Evolutionary conservation across 208 protist genomes (phyloP), one percentile per base, ranked within the genome.

Genomic region (Crithidia fasciculata): DNA sequence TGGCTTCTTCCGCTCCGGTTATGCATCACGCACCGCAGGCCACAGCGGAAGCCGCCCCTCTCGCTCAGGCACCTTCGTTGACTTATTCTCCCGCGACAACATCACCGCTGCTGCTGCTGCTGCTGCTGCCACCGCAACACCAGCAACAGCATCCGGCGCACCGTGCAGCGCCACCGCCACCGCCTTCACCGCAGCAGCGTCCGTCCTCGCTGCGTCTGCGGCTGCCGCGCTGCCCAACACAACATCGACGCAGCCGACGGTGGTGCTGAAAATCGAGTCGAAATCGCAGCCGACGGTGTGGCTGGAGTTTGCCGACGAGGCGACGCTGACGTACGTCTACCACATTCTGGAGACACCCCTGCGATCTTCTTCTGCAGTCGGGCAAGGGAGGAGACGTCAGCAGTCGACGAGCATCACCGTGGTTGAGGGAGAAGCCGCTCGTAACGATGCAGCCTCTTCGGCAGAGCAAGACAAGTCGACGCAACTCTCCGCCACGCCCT

Each of bases 241-340:
- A 44, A 9, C 66, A 3, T 39, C 68, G 5, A 41, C 58, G 5
- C 55, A 65, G 37, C 55, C 66, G 0, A 59, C 62, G 47, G 19
- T 78, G 47, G 66, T 82, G 53, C 49, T 82, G 13, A 72, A 64
- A 39, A 13, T 82, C 6, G 62, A 82, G 50, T 71, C 78, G 5
- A 50, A 40, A n/a, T 15, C 55, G 8, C 47, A 79, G 71, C 78
- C 60, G 41, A 82, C 78, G 54, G 64, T 82, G 19, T 82, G 78
- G 78, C 28, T 82, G 0, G 78, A 82, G 62, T 82, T 82, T 28
- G 58, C 66, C 2, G 67, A 78, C 28, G 72, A 73, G 37, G 43
- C 40, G 6, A 71, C 54, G 12, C 28, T 82, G 16, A 63, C 49
- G 41, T 76, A 82, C 44, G 78, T 74, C 9, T 64, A 79, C 13